Evolutionary conservation across 805 yeast genomes (phyloP).

Genomic region (Nakazawaea peltata): DNA sequence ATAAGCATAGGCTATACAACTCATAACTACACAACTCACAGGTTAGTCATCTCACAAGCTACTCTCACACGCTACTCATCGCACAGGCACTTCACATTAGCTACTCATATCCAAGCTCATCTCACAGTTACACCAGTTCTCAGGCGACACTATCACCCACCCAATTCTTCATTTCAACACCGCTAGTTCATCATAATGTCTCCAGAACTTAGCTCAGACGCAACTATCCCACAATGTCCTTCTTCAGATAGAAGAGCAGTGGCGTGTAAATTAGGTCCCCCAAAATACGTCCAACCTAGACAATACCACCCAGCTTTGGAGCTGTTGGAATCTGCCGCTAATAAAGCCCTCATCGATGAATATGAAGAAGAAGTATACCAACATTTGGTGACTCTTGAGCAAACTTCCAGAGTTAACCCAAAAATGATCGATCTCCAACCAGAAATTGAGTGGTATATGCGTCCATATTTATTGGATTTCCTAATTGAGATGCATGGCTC

Average conservation of each 20-base stretch:
- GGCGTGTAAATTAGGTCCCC: slow-evolving; percentile 21
- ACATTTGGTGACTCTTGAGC: slow-evolving; percentile 33
- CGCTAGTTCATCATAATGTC: background rate
- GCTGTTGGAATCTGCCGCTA: slow-evolving; percentile 36
- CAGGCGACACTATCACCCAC: too few species aligned
- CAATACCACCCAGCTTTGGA: slow-evolving; percentile 37
- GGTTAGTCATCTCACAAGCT: too few species aligned
- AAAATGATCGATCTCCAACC: slow-evolving; percentile 78
- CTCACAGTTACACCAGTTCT: too few species aligned
- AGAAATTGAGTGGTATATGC: slow-evolving; percentile 64
- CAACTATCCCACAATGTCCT: slow-evolving; percentile 1
- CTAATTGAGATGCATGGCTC: slow-evolving; percentile 58
- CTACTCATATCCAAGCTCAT: too few species aligned
- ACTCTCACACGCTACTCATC: too few species aligned
- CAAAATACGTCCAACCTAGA: slow-evolving; percentile 19
- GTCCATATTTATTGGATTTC: slow-evolving; percentile 74
- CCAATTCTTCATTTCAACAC: background rate
- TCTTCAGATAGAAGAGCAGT: slow-evolving; percentile 1
- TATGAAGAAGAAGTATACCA: slow-evolving; percentile 30
- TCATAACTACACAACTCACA: too few species aligned
- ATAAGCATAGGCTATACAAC: too few species aligned
- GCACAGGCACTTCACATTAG: too few species aligned
- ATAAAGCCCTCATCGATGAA: slow-evolving; percentile 33
- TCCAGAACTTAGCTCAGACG: slow-evolving; percentile 4
- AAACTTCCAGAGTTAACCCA: slow-evolving; percentile 32